A percentile compares a stretch with the other conserved stretches of the same genome.
Evolutionary conservation across 495 filamentous ascomycete genomes (phyloP).

Genomic region (Penicillium angulare): DNA sequence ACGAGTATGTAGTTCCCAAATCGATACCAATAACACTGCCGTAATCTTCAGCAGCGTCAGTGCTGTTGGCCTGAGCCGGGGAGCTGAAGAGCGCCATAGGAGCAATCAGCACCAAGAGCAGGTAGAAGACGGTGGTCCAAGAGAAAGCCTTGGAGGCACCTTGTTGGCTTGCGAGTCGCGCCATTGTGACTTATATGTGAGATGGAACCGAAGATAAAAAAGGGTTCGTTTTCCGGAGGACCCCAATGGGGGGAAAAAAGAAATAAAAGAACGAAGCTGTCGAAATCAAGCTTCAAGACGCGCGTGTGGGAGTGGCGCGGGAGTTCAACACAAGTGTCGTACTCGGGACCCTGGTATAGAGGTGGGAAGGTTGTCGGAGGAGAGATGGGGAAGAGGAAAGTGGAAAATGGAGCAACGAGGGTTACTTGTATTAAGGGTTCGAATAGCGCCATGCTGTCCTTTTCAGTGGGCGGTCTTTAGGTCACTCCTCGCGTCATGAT

Average conservation of each 20-base stretch:
- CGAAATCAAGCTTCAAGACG: constrained; percentile 14
- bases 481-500: constrained; percentile 44
- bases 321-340: constrained; percentile 22
- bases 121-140: constrained; percentile 78
- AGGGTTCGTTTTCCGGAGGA: constrained; percentile 2
- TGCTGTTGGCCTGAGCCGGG: constrained; percentile 68
- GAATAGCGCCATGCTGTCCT: constrained; percentile 46
- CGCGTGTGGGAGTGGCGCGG: constrained; percentile 8
- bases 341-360: constrained; percentile 15
- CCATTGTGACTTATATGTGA: constrained; percentile 39
- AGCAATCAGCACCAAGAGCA: constrained; percentile 75
- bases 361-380: constrained; percentile 20
- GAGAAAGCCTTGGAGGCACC: constrained; percentile 50
- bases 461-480: constrained; percentile 35
- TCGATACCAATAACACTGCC: constrained; percentile 94
- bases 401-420: constrained; percentile 10
- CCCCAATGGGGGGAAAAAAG: constrained; percentile 11
- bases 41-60: constrained; percentile 69
- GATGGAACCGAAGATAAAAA: constrained; percentile 1
- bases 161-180: constrained; percentile 42
- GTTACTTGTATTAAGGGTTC: constrained; percentile 29
- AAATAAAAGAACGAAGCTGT: constrained; percentile 5
- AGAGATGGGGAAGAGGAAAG: constrained; percentile 21
- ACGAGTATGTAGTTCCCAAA: constrained; percentile 96
- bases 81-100: constrained; percentile 72